A percentile compares a stretch with the other conserved stretches of the same genome.
Conservation (phyloP, 768 basidiomycete species). For the Rhizopogon sp. region DNA sequence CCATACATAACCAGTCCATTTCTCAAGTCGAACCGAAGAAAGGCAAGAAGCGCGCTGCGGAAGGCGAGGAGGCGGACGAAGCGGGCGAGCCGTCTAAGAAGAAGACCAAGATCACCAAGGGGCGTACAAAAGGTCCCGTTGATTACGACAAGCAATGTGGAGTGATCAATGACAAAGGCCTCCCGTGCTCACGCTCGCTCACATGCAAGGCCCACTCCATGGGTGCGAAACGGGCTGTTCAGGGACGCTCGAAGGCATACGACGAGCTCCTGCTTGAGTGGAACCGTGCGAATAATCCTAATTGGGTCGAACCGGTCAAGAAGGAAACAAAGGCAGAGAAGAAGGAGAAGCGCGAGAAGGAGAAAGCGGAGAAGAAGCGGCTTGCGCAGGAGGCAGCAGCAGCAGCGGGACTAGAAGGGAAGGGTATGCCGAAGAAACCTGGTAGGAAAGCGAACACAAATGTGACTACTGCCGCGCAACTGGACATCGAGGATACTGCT, state of each 20-base stretch:
- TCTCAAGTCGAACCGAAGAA: constrained; percentile 37
- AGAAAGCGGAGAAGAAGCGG: constrained; percentile 80
- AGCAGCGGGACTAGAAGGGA: constrained; percentile 52
- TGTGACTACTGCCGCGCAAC: constrained; percentile 43
- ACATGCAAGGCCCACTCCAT: constrained; percentile 99
- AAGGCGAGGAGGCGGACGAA: constrained; percentile 64
- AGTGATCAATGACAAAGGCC: constrained; percentile 92
- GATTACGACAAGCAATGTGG: constrained; percentile 93
- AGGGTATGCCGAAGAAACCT: constrained; percentile 64
- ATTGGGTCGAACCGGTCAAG: constrained; percentile 85
- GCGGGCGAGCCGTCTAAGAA: constrained; percentile 67
- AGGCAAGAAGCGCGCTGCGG: constrained; percentile 78
- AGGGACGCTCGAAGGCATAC: constrained; percentile 77
- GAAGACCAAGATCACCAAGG: constrained; percentile 77
- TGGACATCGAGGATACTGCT: constrained; percentile 54
- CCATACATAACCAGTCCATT: constrained; percentile 6
- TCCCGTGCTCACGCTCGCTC: constrained; percentile 90
- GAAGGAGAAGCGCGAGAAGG: constrained; percentile 77
- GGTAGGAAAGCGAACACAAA: constrained; percentile 32
- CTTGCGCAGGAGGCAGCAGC: constrained; percentile 66
- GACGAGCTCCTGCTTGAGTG: constrained; percentile 89
- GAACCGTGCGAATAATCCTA: constrained; percentile 84
- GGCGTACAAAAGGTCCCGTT: constrained; percentile 78
- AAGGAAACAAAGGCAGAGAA: constrained; percentile 82
- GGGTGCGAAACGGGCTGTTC: constrained; percentile 91